Evolutionary conservation across 1,139 yeast genomes (phyloP).

Genomic region (Blastobotrys proliferans): DNA sequence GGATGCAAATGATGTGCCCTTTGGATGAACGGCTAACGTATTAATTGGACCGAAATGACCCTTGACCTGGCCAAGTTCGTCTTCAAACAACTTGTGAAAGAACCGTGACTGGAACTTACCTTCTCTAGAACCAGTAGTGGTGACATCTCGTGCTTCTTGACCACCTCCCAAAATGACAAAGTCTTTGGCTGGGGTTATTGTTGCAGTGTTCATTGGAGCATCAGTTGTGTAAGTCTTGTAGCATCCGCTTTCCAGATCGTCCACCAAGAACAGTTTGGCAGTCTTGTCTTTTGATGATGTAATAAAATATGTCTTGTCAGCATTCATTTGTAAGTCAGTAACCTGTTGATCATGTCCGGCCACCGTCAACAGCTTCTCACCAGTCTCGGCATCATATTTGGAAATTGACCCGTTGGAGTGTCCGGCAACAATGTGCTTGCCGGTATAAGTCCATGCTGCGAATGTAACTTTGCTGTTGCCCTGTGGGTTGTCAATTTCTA

Average conservation of each 20-base stretch:
- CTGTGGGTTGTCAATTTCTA: slow-evolving; percentile 48
- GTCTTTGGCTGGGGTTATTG: slow-evolving; percentile 88
- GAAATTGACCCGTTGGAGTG: slow-evolving; percentile 83
- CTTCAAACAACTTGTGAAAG: slow-evolving; percentile 90
- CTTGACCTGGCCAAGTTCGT: slow-evolving; percentile 93
- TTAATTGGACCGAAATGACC: slow-evolving; percentile 99
- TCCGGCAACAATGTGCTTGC: slow-evolving; percentile 73
- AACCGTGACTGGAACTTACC: slow-evolving; percentile 97
- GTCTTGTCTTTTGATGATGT: slow-evolving; percentile 92
- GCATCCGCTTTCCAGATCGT: slow-evolving; percentile 50
- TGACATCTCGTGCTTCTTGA: slow-evolving; percentile 97
- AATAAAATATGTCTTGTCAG: slow-evolving; percentile 83
- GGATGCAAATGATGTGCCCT: slow-evolving; percentile 86
- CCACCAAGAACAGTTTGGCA: slow-evolving; percentile 77
- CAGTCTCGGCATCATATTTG: slow-evolving; percentile 73
- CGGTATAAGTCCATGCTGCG: slow-evolving; percentile 85
- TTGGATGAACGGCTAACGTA: slow-evolving; percentile 90
- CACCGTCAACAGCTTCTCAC: slow-evolving; percentile 57
- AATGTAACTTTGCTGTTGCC: slow-evolving; percentile 71
- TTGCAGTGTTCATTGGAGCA: slow-evolving; percentile 94
- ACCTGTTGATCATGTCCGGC: slow-evolving; percentile 69
- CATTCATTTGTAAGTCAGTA: slow-evolving; percentile 87
- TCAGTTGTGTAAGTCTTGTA: slow-evolving; percentile 80
- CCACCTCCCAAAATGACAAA: slow-evolving; percentile 97
- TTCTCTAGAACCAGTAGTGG: slow-evolving; percentile 89